A percentile compares a stretch with the other conserved stretches of the same genome.
phyloP scores from a whole-genome alignment of 164 flowering plant genomes.

The Chimonanthus praecox region DNA sequence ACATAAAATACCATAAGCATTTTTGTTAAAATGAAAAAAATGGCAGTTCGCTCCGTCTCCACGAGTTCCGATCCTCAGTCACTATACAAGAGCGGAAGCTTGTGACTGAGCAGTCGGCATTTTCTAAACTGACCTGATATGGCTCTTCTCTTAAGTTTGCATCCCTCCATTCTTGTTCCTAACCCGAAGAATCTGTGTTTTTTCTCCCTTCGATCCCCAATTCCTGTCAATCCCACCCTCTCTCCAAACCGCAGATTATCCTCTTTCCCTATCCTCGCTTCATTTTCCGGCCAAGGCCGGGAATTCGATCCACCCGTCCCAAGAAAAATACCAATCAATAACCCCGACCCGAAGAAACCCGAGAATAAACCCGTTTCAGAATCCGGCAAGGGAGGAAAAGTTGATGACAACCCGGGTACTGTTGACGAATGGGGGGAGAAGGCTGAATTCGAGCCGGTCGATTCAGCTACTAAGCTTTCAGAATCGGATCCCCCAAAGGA shows the following conservation, averaged over 20 bases:
- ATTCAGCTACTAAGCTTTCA: constrained; percentile 24
- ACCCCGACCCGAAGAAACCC: background rate
- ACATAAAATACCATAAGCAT: too few species aligned
- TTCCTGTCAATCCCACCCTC: constrained; percentile 6
- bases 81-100: too few species aligned
- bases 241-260: constrained; percentile 7
- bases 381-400: background rate
- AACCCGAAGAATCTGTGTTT: constrained; percentile 11
- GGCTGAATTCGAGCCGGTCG: constrained; percentile 30
- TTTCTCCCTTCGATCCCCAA: constrained; percentile 1
- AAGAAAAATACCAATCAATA: background rate
- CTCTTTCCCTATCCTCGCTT: constrained; percentile 11
- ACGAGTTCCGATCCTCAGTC: too few species aligned
- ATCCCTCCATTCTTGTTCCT: constrained; percentile 10
- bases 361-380: background rate
- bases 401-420: background rate
- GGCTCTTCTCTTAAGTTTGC: constrained; percentile 23
- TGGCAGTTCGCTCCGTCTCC: too few species aligned
- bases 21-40: too few species aligned
- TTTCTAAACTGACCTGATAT: constrained; percentile 5
- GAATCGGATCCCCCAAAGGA: constrained; percentile 57
- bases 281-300: constrained; percentile 6
- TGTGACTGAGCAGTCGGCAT: too few species aligned
- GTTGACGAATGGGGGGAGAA: constrained; percentile 79
- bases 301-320: constrained; percentile 1